phyloP scores from a whole-genome alignment of 306 rosid genomes.

The Corylus avellana region DNA sequence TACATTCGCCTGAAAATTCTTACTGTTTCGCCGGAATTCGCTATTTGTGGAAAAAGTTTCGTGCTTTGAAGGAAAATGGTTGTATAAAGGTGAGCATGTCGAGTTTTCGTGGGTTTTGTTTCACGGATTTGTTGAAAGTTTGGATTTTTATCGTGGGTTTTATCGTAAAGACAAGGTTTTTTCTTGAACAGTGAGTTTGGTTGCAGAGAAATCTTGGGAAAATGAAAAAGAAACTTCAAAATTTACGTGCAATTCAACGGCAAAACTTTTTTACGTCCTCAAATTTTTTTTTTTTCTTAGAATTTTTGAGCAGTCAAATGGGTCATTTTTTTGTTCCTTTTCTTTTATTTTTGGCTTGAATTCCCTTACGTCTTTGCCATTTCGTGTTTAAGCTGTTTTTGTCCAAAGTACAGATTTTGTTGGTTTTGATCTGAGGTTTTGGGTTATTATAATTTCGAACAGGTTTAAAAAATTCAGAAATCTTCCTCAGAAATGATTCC shows the following conservation, averaged over 20 bases:
- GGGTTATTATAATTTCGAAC: not conserved
- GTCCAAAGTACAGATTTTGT: conserved; percentile 22
- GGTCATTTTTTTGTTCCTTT: conserved; percentile 18
- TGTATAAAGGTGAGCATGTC: conserved; percentile 52
- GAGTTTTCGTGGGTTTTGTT: conserved; percentile 32
- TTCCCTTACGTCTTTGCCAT: not conserved
- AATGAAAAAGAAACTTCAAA: conserved; percentile 7
- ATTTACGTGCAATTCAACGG: conserved; percentile 17
- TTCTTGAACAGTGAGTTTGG: conserved; percentile 18
- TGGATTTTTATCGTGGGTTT: conserved; percentile 32
- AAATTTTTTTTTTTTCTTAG: not conserved
- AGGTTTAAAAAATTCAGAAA: not conserved
- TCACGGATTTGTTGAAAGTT: conserved; percentile 27
- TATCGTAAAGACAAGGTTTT: conserved; percentile 34
- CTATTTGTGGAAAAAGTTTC: conserved; percentile 31
- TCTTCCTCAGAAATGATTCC: conserved; percentile 11
- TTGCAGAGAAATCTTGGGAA: conserved; percentile 20
- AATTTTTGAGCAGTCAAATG: conserved; percentile 22
- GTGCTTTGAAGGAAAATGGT: conserved; percentile 32
- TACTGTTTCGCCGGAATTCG: conserved; percentile 32
- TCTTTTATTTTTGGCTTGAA: conserved; percentile 1
- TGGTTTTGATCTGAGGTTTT: conserved; percentile 51
- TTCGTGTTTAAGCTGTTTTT: conserved; percentile 1
- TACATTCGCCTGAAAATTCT: conserved; percentile 39
- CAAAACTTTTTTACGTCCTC: conserved; percentile 19